Evolutionary conservation across 805 yeast species (phyloP).

Genomic region (Candida qinlingensis): DNA sequence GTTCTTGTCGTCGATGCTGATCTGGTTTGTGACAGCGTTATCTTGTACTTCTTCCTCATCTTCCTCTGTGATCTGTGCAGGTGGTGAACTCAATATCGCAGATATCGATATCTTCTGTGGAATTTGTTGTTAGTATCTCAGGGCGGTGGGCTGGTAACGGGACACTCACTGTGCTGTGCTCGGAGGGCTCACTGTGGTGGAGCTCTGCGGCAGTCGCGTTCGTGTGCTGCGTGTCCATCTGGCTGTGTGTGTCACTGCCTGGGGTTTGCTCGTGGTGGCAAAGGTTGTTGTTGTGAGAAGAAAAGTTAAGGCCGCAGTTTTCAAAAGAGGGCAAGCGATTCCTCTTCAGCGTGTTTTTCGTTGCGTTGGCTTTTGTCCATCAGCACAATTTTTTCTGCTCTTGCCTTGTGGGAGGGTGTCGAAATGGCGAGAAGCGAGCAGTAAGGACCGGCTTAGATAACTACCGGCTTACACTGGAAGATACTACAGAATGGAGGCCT

Average conservation of each 20-base stretch:
- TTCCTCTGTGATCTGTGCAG: neutral
- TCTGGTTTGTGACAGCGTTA: neutral
- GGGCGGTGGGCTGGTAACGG: neutral
- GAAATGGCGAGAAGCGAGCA: too few relatives aligned
- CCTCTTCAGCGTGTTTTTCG: slow-evolving; percentile 5
- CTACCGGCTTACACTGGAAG: neutral
- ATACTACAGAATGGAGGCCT: neutral
- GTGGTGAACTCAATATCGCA: slow-evolving; percentile 5
- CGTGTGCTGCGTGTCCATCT: neutral
- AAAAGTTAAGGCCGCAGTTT: neutral
- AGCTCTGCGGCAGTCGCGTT: neutral
- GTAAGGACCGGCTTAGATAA: neutral
- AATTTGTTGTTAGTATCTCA: neutral
- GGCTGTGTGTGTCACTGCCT: neutral
- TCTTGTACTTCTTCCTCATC: too few relatives aligned
- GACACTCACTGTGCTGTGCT: neutral
- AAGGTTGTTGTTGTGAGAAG: slow-evolving; percentile 3
- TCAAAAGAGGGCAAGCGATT: neutral
- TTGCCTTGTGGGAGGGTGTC: too few relatives aligned
- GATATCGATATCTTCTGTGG: slow-evolving; percentile 4
- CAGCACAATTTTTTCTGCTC: neutral
- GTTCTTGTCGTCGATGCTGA: neutral
- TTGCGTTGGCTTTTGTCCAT: slow-evolving; percentile 4
- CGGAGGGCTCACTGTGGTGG: neutral
- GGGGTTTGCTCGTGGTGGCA: neutral